phyloP scores from a whole-genome alignment of 2,329 filamentous ascomycete genomes.

The Sclerotinia subarctica region DNA sequence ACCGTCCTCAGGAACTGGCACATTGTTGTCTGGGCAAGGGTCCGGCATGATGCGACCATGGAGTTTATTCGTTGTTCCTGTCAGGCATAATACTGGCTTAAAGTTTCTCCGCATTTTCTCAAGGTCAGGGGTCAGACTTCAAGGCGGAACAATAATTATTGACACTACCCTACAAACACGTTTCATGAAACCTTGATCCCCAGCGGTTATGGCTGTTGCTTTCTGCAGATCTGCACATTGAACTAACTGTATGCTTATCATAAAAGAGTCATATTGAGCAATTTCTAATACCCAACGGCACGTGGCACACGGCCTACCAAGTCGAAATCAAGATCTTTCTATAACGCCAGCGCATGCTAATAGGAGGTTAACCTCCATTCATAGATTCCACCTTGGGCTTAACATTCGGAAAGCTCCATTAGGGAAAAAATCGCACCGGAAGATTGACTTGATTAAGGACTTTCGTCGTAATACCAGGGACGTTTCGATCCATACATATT shows the following conservation, averaged over 20 bases:
- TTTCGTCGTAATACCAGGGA: conserved; percentile 36
- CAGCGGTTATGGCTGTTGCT: neutral
- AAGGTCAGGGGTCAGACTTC: neutral
- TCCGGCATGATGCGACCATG: neutral
- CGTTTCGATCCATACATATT: conserved; percentile 37
- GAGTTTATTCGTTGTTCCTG: neutral
- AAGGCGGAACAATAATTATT: neutral
- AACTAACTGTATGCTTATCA: conserved; percentile 7
- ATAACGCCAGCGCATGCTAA: neutral
- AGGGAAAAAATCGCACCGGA: conserved; percentile 15
- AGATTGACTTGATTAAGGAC: conserved; percentile 9
- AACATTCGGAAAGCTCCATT: neutral
- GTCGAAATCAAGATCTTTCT: conserved; percentile 2
- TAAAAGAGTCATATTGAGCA: neutral
- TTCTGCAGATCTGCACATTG: conserved; percentile 7
- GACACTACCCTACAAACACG: conserved; percentile 6
- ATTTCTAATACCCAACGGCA: conserved; percentile 1
- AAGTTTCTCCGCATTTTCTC: conserved; percentile 10
- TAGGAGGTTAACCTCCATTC: neutral
- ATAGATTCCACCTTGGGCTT: neutral
- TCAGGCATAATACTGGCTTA: neutral
- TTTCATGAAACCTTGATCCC: conserved; percentile 2
- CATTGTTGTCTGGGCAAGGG: neutral
- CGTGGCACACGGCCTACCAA: conserved; percentile 16
- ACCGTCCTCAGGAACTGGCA: neutral